Evolutionary conservation across 148 eudicot species (phyloP), one percentile per base, ranked within the genome.

Genomic region (Pouteria glomerata): DNA sequence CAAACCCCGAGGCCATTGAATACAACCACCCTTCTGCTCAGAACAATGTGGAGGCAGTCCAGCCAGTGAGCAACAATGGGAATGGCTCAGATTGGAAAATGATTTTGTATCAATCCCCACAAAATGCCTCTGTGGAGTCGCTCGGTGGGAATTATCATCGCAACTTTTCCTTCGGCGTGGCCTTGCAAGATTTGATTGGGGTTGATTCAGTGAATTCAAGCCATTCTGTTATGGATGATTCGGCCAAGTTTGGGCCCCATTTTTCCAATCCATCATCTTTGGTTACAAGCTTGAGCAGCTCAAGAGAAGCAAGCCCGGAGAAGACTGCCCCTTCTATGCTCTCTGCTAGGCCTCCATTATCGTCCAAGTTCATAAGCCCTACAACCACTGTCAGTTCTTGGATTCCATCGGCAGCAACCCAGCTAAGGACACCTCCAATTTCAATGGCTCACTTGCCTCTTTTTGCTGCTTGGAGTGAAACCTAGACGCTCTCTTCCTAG

Each of bases 271-370:
- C 83, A 5, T 88, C 92, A 0, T 90, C 98, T 1, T 71, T 88
- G 63, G 87, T 87, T 7, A 84, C 98, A 0, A 90, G 96, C 63
- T 74, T 87, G 77, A 73, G 85, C 71, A 88, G 92, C 74, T 88
- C 96, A 8, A 90, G 96, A 50, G 96, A 93, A 73, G 94, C 78
- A 8, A 88, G 94, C 66, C 98, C 94, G 0, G 24, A 57, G 24
- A 82, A 71, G 67, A 65, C n/a, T 78, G 82, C 10, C 57, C 76
- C 16, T n/a, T 52, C 78, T 7, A 27, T 76, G 68, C 52, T 72
- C 31, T 65, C 63, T 16, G 35, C 70, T 0, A 72, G 57, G 41
- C 75, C 79, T n/a, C n/a, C n/a, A n/a, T n/a, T n/a, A n/a, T n/a
- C n/a, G n/a, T n/a, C n/a, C n/a, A n/a, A n/a, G n/a, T n/a, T n/a